Evolutionary conservation across 805 yeast species (phyloP).

Genomic region (Saturnispora dispora): DNA sequence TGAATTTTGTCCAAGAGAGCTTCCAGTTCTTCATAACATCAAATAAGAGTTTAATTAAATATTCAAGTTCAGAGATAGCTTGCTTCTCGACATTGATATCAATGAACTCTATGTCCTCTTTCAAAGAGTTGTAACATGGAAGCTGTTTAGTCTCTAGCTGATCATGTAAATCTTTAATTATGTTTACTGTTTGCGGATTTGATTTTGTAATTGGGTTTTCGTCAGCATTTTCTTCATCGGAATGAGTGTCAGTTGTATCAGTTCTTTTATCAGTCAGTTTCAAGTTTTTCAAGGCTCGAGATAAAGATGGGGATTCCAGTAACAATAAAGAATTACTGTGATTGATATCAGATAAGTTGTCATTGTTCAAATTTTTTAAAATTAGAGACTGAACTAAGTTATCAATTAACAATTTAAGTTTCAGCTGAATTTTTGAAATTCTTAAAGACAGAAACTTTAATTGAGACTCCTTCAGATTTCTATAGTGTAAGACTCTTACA

Average conservation of each 20-base stretch:
- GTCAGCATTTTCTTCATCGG: background rate
- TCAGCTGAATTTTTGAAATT: slow-evolving; percentile 30
- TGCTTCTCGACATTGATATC: slow-evolving; percentile 36
- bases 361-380: slow-evolving; percentile 10
- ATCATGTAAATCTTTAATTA: slow-evolving; percentile 16
- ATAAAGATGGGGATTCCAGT: slow-evolving; percentile 28
- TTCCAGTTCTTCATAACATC: slow-evolving; percentile 21
- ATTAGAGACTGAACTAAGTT: slow-evolving; percentile 10
- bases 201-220: slow-evolving; percentile 5
- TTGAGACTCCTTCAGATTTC: slow-evolving; percentile 45
- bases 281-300: slow-evolving; percentile 22
- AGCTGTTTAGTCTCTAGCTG: slow-evolving; percentile 34
- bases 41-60: slow-evolving; percentile 11
- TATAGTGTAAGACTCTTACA: slow-evolving; percentile 37
- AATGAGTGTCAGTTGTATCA: background rate
- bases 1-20: slow-evolving; percentile 20
- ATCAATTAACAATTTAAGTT: slow-evolving; percentile 22
- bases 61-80: slow-evolving; percentile 21
- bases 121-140: slow-evolving; percentile 37
- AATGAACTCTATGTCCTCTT: slow-evolving; percentile 35
- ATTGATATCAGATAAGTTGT: background rate
- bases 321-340: background rate
- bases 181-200: slow-evolving; percentile 7
- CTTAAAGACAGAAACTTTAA: slow-evolving; percentile 33
- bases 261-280: background rate